Conservation (phyloP, 305 asterid species). For the Rubia tinctorum region DNA sequence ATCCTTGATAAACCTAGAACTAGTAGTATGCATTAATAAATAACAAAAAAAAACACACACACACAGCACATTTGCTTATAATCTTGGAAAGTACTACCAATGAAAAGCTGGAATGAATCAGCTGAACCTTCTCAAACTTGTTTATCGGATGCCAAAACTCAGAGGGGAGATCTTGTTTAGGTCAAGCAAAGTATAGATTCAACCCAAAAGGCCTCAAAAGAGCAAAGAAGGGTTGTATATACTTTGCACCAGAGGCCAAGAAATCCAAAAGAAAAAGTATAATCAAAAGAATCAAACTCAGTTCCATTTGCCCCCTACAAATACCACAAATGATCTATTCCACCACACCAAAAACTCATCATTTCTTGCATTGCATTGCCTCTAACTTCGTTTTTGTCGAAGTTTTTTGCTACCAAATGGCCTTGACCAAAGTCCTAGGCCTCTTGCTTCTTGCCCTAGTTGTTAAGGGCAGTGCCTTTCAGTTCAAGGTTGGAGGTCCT, state of each 20-base stretch:
- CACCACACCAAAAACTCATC: slow-evolving; percentile 17
- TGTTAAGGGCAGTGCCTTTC: slow-evolving; percentile 40
- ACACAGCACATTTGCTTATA: background rate
- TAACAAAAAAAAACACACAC: too few species aligned
- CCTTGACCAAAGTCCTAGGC: slow-evolving; percentile 28
- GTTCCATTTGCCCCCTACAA: slow-evolving; percentile 49
- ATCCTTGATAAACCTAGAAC: too few species aligned
- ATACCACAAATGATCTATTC: slow-evolving; percentile 32
- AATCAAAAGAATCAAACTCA: slow-evolving; percentile 37
- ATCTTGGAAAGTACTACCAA: background rate
- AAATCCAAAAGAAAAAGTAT: slow-evolving; percentile 37
- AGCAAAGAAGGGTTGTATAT: slow-evolving; percentile 29
- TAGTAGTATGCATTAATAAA: too few species aligned
- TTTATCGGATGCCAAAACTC: slow-evolving; percentile 38
- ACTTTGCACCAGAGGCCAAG: slow-evolving; percentile 53
- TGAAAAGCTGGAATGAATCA: background rate
- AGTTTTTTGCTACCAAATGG: slow-evolving; percentile 34
- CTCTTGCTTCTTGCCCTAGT: slow-evolving; percentile 34
- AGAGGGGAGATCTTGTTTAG: slow-evolving; percentile 36
- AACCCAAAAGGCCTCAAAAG: slow-evolving; percentile 19
- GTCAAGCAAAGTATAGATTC: slow-evolving; percentile 68
- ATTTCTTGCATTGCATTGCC: background rate
- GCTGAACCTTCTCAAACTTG: background rate
- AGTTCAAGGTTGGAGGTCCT: slow-evolving; percentile 72
- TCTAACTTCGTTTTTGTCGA: background rate